Evolutionary conservation across 768 basidiomycete species (phyloP).

Genomic region (Serendipita indica): DNA sequence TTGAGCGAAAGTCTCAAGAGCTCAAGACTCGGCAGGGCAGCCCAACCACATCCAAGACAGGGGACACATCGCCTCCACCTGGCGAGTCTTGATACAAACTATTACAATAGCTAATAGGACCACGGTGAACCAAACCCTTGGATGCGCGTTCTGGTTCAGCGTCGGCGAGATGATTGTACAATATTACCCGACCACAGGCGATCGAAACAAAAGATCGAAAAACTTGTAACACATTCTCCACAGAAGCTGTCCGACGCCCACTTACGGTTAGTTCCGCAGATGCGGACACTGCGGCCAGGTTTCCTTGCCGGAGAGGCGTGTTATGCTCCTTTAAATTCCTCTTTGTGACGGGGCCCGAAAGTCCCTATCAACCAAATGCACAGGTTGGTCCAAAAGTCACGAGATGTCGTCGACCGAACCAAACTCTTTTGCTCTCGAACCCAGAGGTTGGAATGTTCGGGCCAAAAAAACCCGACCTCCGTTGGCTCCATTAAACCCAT

Average conservation of each 20-base stretch:
- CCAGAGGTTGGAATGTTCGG: too few relatives aligned
- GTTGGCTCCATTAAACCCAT: too few relatives aligned
- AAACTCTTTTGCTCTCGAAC: too few relatives aligned
- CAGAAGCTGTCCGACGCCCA: neutral
- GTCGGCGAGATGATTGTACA: neutral
- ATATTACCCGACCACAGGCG: neutral
- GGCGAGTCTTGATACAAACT: neutral
- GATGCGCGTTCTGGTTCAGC: neutral
- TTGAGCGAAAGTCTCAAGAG: constrained; percentile 40
- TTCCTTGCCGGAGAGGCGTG: neutral
- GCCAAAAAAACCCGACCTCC: too few relatives aligned
- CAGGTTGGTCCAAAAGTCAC: neutral
- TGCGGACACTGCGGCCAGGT: too few relatives aligned
- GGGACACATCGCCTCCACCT: neutral
- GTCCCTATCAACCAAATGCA: neutral
- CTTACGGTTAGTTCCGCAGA: neutral
- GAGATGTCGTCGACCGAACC: neutral
- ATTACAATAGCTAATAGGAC: neutral
- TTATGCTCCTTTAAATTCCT: neutral
- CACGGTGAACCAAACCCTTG: neutral
- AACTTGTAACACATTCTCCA: constrained; percentile 1
- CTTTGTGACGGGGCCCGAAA: too few relatives aligned
- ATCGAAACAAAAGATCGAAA: neutral
- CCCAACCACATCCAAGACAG: constrained; percentile 20
- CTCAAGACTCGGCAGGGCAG: constrained; percentile 30